Evolutionary conservation across 176 grass and related monocot genomes (phyloP), one percentile per base, ranked within the genome.

Genomic region (Zea luxurians): DNA sequence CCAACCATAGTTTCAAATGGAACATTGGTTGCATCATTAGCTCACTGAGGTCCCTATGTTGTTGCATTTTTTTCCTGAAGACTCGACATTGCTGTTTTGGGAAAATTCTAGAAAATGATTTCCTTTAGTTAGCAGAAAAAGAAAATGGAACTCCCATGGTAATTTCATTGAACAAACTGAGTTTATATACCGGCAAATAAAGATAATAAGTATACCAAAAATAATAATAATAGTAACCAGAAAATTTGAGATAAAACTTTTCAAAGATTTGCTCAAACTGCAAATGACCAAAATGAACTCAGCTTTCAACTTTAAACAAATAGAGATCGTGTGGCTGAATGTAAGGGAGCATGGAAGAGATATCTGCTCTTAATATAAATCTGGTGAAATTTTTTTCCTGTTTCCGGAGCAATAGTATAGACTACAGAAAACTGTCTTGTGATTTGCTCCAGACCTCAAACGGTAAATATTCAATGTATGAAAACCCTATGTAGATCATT

Each of bases 321-420:
- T 27, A 27, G 27, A 27, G 54, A 20, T 58, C 17, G 8, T 58
- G 54, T 20, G 54, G n/a, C 8, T 58, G 54, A 58, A 58, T 58
- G 17, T 58, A 12, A 34, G 20, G 59, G 10, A 61, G 20, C 59
- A 61, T 50, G 15, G 20, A 44, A 70, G 36, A 78, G 10, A 44
- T 66, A 5, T 16, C 13, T 52, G 38, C 45, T 74, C n/a, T 37
- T 18, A 54, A 64, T 53, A 68, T 66, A 43, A 9, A 72, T 37
- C 45, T 44, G 49, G 3, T 46, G 10, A 68, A 47, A 35, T 45
- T 59, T 75, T 57, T 40, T 17, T n/a, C 7, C 38, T 9, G 0
- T 86, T 37, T 75, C 78, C 18, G 9, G 66, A 54, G 2, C 52
- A 61, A 78, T 13, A 5, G 78, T 79, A 79, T 74, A 21, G 63